Conservation (phyloP, 2,329 filamentous ascomycete genomes). For the Aspergillus sp. region DNA sequence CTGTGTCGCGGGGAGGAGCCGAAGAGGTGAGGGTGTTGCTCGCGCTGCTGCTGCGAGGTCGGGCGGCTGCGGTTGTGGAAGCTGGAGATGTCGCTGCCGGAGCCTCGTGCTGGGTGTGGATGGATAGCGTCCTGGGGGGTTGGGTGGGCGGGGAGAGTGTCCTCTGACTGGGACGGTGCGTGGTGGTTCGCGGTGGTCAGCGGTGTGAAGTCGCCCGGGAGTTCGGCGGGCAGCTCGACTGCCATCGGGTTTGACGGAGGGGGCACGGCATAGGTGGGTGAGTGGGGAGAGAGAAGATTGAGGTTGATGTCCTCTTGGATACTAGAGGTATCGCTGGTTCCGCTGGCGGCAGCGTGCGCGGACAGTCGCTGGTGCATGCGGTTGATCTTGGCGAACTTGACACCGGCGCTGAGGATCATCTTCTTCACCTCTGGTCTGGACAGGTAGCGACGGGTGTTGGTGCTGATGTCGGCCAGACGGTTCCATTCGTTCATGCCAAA, state of each 20-base stretch:
- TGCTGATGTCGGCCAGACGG: slow-evolving; percentile 89
- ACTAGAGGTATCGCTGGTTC: slow-evolving; percentile 21
- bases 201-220: slow-evolving; percentile 30
- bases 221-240: slow-evolving; percentile 55
- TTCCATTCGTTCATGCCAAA: slow-evolving; percentile 99
- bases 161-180: slow-evolving; percentile 20
- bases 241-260: slow-evolving; percentile 44
- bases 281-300: slow-evolving; percentile 7
- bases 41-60: slow-evolving; percentile 17
- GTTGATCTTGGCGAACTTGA: slow-evolving; percentile 77
- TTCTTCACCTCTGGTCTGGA: slow-evolving; percentile 64
- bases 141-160: slow-evolving; percentile 22
- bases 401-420: slow-evolving; percentile 68
- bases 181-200: slow-evolving; percentile 11
- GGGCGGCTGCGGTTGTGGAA: slow-evolving; percentile 31
- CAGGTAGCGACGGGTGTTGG: slow-evolving; percentile 79
- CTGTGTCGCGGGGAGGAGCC: slow-evolving; percentile 28
- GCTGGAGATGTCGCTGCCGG: slow-evolving; percentile 20
- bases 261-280: slow-evolving; percentile 21
- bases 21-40: neutral
- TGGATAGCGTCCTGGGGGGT: slow-evolving; percentile 21
- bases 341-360: slow-evolving; percentile 30
- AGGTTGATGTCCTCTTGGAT: slow-evolving; percentile 22
- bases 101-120: slow-evolving; percentile 19
- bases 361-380: slow-evolving; percentile 66